Evolutionary conservation across 1,139 yeast species (phyloP), one percentile per base, ranked within the genome.

Genomic region (Lodderomyces elongisporus): DNA sequence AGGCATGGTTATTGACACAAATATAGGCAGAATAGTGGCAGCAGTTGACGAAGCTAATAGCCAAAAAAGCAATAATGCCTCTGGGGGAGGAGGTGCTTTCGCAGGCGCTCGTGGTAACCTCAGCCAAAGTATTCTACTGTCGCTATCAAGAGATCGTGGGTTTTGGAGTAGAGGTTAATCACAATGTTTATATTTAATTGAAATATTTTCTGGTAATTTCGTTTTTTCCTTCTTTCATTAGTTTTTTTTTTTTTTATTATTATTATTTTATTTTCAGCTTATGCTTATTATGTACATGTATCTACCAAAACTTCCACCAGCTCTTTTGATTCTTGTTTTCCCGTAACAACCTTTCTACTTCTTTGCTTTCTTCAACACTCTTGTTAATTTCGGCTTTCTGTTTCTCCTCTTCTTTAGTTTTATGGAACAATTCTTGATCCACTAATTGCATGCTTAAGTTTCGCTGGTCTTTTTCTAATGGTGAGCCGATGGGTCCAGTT

Each of bases 1-100:
- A 18, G 99, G 99, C 0, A 82, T 93, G 94, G 98, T 91, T n/a
- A 85, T 93, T 25, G 98, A 91, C 54, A 89, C 98, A 1, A 87
- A 82, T 48, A 85, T 88, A 17, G 57, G 65, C 26, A 75, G 85
- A 42, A 88, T 91, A 25, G 96, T 89, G n/a, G 68, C 68, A n/a
- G 88, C 93, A 0, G 82, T 81, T 8, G 81, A 75, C 49, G 77
- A 70, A 26, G 79, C 79, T 28, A 75, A 74, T 48, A 62, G 70
- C 35, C 77, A 73, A 44, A 70, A 68, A 41, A 47, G 42, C 31
- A 41, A 37, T 30, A 35, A 27, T 17, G 30, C 31, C n/a, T 31
- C 29, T 3, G 33, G 35, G 3, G 27, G 36, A 5, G 24, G 12
- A 9, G 24, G 32, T 12, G 14, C 25, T 3, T 18, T 18, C 9